phyloP scores from a whole-genome alignment of 2,329 filamentous ascomycete species.

The Colletotrichum cordylinicola region DNA sequence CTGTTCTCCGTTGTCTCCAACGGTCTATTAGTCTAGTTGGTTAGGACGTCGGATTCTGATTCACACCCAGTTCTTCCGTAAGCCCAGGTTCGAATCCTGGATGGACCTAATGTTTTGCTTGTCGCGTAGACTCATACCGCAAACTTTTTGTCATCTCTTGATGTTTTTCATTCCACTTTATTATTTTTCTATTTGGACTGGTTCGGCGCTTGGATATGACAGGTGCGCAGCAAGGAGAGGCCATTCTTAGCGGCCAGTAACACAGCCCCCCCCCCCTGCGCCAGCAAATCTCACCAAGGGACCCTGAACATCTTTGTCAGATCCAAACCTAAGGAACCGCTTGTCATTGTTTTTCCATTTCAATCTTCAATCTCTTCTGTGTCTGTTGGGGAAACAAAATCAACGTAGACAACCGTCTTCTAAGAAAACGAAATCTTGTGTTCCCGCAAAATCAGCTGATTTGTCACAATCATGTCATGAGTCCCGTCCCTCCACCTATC shows the following conservation, averaged over 20 bases:
- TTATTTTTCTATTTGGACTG: background rate
- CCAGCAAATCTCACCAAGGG: background rate
- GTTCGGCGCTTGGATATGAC: background rate
- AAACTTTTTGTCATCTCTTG: too few relatives aligned
- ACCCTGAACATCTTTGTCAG: background rate
- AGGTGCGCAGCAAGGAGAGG: background rate
- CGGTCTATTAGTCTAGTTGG: slow-evolving; percentile 24
- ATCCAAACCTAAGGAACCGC: background rate
- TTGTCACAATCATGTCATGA: slow-evolving; percentile 7
- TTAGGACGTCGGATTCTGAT: slow-evolving; percentile 24
- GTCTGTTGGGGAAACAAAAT: background rate
- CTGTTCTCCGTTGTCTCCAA: accelerated
- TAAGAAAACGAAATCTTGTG: background rate
- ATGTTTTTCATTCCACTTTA: background rate
- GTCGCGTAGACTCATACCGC: background rate
- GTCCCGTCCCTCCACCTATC: background rate
- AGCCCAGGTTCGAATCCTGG: slow-evolving; percentile 24
- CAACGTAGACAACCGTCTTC: background rate
- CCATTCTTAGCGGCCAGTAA: background rate
- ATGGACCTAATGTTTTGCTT: slow-evolving; percentile 8
- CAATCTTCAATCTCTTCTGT: background rate
- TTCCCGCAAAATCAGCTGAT: background rate
- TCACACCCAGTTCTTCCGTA: slow-evolving; percentile 4
- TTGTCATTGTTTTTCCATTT: background rate
- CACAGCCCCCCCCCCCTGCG: background rate